A percentile compares a stretch with the other conserved stretches of the same genome.
Conservation (phyloP, 805 yeast genomes). For the Candida andamanensis region DNA sequence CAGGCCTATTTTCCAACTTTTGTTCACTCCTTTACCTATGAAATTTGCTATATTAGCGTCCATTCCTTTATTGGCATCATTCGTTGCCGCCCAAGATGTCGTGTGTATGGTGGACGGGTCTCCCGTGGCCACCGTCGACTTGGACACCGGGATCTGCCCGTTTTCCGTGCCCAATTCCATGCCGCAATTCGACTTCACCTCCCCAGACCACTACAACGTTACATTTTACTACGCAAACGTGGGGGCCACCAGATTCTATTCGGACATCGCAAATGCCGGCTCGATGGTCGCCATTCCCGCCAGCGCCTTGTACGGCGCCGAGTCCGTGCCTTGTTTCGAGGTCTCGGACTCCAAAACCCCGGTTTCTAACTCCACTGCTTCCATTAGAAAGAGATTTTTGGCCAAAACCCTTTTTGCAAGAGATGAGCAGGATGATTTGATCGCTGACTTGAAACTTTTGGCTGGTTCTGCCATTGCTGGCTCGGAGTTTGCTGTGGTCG, state of each 20-base stretch:
- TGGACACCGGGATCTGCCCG: slow-evolving; percentile 35
- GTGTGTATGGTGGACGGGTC: slow-evolving; percentile 32
- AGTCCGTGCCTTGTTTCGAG: slow-evolving; percentile 23
- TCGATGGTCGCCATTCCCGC: slow-evolving; percentile 30
- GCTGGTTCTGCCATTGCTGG: slow-evolving; percentile 19
- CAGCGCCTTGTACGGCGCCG: slow-evolving; percentile 18
- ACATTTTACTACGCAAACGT: slow-evolving; percentile 30
- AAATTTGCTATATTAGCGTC: slow-evolving; percentile 9
- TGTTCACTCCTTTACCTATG: slow-evolving; percentile 9
- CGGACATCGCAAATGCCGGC: slow-evolving; percentile 31
- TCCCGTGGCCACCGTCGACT: slow-evolving; percentile 31
- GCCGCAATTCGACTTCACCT: slow-evolving; percentile 23
- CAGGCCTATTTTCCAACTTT: too few species aligned
- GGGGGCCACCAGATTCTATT: slow-evolving; percentile 22
- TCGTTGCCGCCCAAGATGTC: slow-evolving; percentile 26
- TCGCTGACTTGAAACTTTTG: slow-evolving; percentile 13
- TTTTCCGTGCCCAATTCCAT: slow-evolving; percentile 25
- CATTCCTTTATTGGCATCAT: slow-evolving; percentile 11
- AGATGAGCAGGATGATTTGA: slow-evolving; percentile 28
- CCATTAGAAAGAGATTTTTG: slow-evolving; percentile 35
- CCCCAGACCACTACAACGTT: slow-evolving; percentile 25
- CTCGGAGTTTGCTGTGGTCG: slow-evolving; percentile 13
- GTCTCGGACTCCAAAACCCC: slow-evolving; percentile 23
- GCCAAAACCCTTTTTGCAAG: slow-evolving; percentile 20
- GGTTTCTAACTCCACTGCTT: slow-evolving; percentile 34